phyloP scores from a whole-genome alignment of 1,284 basidiomycete species.

The Hypsizygus ulmarius region DNA sequence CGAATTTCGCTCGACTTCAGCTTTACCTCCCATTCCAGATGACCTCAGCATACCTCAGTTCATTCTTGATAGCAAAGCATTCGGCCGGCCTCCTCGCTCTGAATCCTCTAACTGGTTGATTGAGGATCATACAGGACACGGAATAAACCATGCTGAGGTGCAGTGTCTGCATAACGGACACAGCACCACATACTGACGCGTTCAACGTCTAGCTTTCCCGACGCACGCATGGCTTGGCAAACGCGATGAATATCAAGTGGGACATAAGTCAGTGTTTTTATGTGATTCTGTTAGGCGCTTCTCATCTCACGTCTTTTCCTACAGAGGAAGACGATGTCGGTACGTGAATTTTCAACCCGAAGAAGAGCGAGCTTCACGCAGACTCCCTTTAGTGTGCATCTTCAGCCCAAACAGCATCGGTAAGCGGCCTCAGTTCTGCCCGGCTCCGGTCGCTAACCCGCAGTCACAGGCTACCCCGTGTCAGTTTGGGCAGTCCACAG shows the following conservation, averaged over 20 bases:
- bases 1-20: constrained; percentile 41
- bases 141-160: constrained; percentile 50
- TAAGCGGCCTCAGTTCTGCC: constrained; percentile 24
- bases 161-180: constrained; percentile 12
- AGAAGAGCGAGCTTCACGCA: constrained; percentile 4
- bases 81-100: constrained; percentile 45
- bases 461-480: constrained; percentile 61
- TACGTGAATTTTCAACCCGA: constrained; percentile 21
- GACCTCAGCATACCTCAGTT: constrained; percentile 75
- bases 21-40: constrained; percentile 59
- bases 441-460: constrained; percentile 7
- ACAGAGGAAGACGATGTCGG: constrained; percentile 40
- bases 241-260: constrained; percentile 54
- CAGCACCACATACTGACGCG: neutral
- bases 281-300: neutral
- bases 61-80: constrained; percentile 56
- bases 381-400: constrained; percentile 48
- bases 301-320: constrained; percentile 4
- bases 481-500: constrained; percentile 74
- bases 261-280: constrained; percentile 47
- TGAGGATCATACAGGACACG: constrained; percentile 57
- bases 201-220: constrained; percentile 37
- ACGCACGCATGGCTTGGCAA: constrained; percentile 60
- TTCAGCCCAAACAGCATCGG: constrained; percentile 70
- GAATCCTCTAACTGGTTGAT: constrained; percentile 57